Conservation (phyloP, 257 asterid species). For the Cruciata laevipes region DNA sequence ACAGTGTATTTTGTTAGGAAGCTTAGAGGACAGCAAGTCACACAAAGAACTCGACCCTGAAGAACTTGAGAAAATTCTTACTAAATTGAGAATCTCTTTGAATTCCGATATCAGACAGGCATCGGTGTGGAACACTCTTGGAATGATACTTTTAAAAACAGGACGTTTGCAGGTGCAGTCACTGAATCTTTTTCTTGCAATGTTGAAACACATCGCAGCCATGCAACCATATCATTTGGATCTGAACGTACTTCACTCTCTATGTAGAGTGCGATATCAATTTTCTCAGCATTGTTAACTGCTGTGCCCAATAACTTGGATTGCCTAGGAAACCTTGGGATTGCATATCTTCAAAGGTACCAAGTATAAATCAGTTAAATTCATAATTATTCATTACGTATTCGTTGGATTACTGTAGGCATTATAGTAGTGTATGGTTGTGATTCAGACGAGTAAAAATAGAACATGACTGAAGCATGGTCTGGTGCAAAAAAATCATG, state of each 20-base stretch:
- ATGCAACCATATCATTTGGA: background rate
- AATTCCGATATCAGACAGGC: slow-evolving; percentile 81
- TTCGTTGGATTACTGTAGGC: background rate
- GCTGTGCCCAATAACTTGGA: slow-evolving; percentile 77
- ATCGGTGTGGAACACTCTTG: slow-evolving; percentile 82
- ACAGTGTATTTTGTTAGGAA: slow-evolving; percentile 85
- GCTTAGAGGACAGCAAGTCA: slow-evolving; percentile 57
- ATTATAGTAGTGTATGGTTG: background rate
- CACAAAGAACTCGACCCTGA: slow-evolving; percentile 71
- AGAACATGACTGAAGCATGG: background rate
- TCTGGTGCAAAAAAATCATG: background rate
- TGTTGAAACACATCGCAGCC: background rate
- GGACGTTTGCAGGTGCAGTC: slow-evolving; percentile 80
- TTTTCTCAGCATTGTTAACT: slow-evolving; percentile 70
- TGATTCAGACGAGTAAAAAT: background rate
- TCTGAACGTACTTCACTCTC: slow-evolving; percentile 18
- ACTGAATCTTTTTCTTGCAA: slow-evolving; percentile 7
- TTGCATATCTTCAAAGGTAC: slow-evolving; percentile 85
- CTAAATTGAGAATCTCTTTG: slow-evolving; percentile 64
- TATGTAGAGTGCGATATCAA: slow-evolving; percentile 81
- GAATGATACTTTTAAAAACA: slow-evolving; percentile 72
- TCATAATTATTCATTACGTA: background rate
- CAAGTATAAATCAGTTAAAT: background rate
- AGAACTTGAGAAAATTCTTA: slow-evolving; percentile 75
- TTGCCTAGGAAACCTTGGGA: slow-evolving; percentile 91